Base-by-base conservation (phyloP, 2,329 filamentous ascomycete genomes). In the Aspergillus terreus region DNA sequence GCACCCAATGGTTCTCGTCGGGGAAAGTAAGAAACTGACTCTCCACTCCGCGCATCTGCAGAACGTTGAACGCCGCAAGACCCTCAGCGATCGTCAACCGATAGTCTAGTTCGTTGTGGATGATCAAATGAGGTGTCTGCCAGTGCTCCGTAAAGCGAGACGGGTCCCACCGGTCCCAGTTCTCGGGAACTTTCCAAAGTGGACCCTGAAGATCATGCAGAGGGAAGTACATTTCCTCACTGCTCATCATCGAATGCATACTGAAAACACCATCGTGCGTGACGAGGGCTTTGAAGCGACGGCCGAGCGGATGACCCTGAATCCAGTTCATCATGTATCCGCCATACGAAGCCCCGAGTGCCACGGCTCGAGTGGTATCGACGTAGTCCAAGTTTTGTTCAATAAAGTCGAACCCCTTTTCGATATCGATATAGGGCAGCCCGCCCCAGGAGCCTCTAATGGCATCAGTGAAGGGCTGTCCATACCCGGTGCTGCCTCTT, bases 101-200 rank as follows among this genome's bases (percentile, higher is more conserved):
- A 67, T 96, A 97, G 70, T 97, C 92, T 30, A 94, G 79, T 63
- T 94, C 90, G 64, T 85, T 92, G 71, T 97, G 92, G 49, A 97
- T 91, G 54, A 95, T 85, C 55, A 99, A 77, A 71, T 94, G 86
- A 0, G 94, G 94, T 1, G 92, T 96, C 1, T 81, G 76, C 92
- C 92, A 96, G 59, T 92, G 79, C 33, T 78, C 70, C 0, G 79
- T 76, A 60, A 79, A 77, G 4, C 71, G 71, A 15, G 75, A 76
- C 0, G 83, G 83, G 62, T 85, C 82, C 79, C 81, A 85, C 45
- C 76, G 67, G 23, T 72, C 71, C 80, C 82, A 85, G 7, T 71
- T 70, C 44, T 78, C 72, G 4, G 70, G 74, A 2, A 73, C 67
- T 47, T 77, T 74, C 78, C 78, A 81, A 33, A 78, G 69, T 0